A percentile compares a stretch with the other conserved stretches of the same genome.
Evolutionary conservation across 2,329 filamentous ascomycete species (phyloP).

Genomic region (Fusarium sp.): DNA sequence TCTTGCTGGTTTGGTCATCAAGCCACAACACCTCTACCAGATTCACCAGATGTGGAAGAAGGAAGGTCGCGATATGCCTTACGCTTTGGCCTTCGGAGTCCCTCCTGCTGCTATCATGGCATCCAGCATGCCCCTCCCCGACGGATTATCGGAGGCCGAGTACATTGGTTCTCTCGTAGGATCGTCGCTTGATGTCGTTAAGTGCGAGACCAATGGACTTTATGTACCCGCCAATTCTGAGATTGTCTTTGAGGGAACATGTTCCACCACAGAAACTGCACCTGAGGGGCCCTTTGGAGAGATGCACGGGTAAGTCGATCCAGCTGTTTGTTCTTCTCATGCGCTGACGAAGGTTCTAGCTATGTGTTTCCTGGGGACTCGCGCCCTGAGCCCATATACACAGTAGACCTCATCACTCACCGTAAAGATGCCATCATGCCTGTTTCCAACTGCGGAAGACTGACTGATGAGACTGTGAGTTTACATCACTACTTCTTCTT

Average conservation of each 20-base stretch:
- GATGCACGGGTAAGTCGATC: conserved; percentile 41
- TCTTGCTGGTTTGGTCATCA: conserved; percentile 57
- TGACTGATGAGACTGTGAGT: conserved; percentile 17
- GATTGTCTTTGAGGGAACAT: conserved; percentile 63
- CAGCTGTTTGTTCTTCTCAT: too few relatives aligned
- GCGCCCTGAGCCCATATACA: conserved; percentile 16
- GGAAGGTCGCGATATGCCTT: conserved; percentile 60
- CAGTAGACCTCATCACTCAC: conserved; percentile 30
- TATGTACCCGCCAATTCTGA: conserved; percentile 62
- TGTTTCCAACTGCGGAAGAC: conserved; percentile 23
- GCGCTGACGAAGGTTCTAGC: neutral
- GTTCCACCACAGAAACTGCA: conserved; percentile 51
- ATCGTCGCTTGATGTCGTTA: conserved; percentile 59
- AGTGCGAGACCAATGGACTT: conserved; percentile 63
- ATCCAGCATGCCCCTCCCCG: conserved; percentile 57
- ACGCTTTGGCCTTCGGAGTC: conserved; percentile 62
- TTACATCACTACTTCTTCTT: too few relatives aligned
- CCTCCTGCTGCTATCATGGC: conserved; percentile 65
- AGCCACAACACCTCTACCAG: conserved; percentile 60
- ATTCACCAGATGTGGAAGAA: conserved; percentile 62
- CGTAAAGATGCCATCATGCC: conserved; percentile 31
- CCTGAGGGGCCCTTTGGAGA: conserved; percentile 65
- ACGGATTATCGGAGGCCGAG: conserved; percentile 57
- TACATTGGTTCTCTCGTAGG: conserved; percentile 63
- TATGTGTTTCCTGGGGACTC: neutral